Percentiles rank a stretch among this genome's conserved stretches.
phyloP scores from a whole-genome alignment of 2,329 filamentous ascomycete species.

The Cladosporium sp. region DNA sequence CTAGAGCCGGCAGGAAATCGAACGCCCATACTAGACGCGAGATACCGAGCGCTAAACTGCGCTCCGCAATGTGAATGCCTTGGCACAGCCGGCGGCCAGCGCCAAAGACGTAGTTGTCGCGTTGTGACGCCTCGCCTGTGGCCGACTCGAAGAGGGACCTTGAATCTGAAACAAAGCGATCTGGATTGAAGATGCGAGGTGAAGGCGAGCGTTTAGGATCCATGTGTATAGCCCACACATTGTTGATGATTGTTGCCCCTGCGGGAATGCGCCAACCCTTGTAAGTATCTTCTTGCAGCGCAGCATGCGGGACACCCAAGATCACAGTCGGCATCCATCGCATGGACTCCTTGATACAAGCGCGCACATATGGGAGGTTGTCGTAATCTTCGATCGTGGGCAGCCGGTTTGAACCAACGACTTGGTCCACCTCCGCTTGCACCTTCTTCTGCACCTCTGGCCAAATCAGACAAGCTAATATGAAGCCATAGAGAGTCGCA shows the following conservation, averaged over 20 bases:
- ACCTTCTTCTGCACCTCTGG: constrained; percentile 35
- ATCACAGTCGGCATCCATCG: constrained; percentile 37
- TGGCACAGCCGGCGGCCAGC: no score
- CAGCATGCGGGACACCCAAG: constrained; percentile 42
- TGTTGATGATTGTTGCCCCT: constrained; percentile 41
- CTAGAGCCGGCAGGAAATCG: no score
- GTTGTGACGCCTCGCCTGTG: no score
- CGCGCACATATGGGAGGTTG: constrained; percentile 35
- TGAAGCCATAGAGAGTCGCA: constrained; percentile 35
- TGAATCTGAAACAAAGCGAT: no score
- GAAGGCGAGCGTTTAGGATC: constrained; percentile 25
- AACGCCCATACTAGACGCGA: no score
- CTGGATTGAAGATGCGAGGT: constrained; percentile 34
- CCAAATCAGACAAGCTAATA: constrained; percentile 34
- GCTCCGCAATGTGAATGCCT: no score
- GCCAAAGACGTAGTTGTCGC: no score
- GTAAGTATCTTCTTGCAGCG: constrained; percentile 42
- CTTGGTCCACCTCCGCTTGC: constrained; percentile 35
- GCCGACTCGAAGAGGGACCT: no score
- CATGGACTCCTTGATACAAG: constrained; percentile 37
- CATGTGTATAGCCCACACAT: constrained; percentile 40
- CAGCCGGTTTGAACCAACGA: constrained; percentile 31
- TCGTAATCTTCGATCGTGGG: constrained; percentile 33
- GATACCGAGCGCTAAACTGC: no score
- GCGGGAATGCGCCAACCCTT: constrained; percentile 45